These are phyloP conservation scores for Cicer arietinum DNA, from an alignment of 306 rosid genomes.

Conservation along the genomic window DNA sequence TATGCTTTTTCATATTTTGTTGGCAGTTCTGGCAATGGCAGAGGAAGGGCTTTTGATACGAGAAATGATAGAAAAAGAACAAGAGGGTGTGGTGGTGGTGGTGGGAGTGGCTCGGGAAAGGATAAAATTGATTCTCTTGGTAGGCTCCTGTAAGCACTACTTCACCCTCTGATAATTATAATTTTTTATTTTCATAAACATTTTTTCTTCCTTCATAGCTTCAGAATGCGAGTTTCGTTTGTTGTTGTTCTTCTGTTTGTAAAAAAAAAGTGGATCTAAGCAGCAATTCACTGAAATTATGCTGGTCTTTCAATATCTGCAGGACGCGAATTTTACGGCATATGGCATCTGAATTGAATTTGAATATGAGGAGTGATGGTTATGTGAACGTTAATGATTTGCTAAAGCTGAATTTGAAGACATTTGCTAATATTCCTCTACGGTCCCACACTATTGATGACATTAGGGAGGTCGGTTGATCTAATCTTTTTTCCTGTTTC, in stretches of 20 bases:
- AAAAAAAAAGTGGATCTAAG: not conserved
- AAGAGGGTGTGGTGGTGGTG: conserved; percentile 55
- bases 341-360: conserved; percentile 81
- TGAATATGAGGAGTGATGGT: conserved; percentile 81
- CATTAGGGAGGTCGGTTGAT: conserved; percentile 74
- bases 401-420: conserved; percentile 72
- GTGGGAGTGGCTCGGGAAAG: conserved; percentile 56
- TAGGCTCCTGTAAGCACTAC: conserved; percentile 77
- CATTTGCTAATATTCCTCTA: conserved; percentile 77
- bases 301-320: conserved; percentile 33
- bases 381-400: conserved; percentile 80
- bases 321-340: conserved; percentile 91
- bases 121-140: conserved; percentile 95
- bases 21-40: conserved; percentile 59
- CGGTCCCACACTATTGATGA: conserved; percentile 83
- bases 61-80: conserved; percentile 57
- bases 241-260: not conserved
- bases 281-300: conserved; percentile 10
- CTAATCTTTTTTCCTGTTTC: conserved; percentile 21
- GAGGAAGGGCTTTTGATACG: conserved; percentile 62
- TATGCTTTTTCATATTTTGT: conserved; percentile 30
- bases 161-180: not conserved
- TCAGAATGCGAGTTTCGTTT: not conserved
- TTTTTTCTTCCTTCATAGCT: not conserved
- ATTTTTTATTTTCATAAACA: not conserved